Conservation (phyloP, 768 basidiomycete genomes). For the Pleurotus ostreatus region DNA sequence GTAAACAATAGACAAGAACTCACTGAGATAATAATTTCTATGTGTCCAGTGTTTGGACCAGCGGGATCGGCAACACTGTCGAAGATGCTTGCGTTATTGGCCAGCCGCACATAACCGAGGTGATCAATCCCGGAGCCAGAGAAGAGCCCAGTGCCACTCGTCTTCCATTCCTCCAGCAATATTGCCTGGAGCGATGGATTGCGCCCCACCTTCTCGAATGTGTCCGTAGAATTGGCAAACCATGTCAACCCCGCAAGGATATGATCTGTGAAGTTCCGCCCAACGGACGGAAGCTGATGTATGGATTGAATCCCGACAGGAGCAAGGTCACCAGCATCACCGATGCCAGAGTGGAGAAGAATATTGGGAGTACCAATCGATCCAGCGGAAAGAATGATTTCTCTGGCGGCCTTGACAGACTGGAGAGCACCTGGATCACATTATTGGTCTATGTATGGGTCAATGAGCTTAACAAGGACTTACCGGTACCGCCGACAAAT, state of each 20-base stretch:
- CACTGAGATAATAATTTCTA: slow-evolving; percentile 18
- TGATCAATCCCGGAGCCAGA: slow-evolving; percentile 14
- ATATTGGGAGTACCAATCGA: slow-evolving; percentile 26
- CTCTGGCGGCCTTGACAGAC: slow-evolving; percentile 22
- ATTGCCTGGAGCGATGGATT: slow-evolving; percentile 18
- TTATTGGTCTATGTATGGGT: background rate
- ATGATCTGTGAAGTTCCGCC: slow-evolving; percentile 31
- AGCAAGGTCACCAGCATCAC: slow-evolving; percentile 16
- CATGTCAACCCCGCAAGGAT: slow-evolving; percentile 12
- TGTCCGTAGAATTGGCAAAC: slow-evolving; percentile 22
- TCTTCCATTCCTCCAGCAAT: slow-evolving; percentile 24
- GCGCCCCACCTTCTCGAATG: slow-evolving; percentile 21
- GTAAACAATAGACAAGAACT: background rate
- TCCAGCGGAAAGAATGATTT: slow-evolving; percentile 34
- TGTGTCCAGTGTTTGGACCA: slow-evolving; percentile 18
- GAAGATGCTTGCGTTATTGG: slow-evolving; percentile 13
- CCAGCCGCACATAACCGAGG: slow-evolving; percentile 16
- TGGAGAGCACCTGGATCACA: background rate
- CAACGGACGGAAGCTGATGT: slow-evolving; percentile 31
- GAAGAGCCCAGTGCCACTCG: slow-evolving; percentile 19
- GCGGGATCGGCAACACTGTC: slow-evolving; percentile 18
- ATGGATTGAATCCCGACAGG: slow-evolving; percentile 25
- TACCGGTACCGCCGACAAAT: background rate
- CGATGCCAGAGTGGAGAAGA: slow-evolving; percentile 30
- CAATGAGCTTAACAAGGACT: background rate